Percentiles rank a stretch among this genome's conserved stretches.
Conservation (phyloP, 176 grass and related monocot genomes). For the Saccharum spontaneum region DNA sequence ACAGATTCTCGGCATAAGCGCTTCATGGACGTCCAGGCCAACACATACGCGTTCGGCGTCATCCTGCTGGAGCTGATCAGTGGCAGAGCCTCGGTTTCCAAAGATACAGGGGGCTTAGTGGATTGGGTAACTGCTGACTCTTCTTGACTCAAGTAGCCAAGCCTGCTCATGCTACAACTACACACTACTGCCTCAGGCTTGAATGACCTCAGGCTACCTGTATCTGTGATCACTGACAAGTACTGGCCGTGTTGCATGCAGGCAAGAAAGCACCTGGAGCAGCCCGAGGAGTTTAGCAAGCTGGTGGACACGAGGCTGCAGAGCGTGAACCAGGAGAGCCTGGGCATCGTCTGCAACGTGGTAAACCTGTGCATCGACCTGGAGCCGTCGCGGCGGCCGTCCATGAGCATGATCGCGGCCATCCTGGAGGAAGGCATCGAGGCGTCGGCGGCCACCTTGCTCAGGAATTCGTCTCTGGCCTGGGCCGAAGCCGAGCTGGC, state of each 20-base stretch:
- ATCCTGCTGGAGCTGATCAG: slow-evolving; percentile 86
- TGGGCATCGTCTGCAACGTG: slow-evolving; percentile 73
- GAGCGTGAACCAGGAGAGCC: slow-evolving; percentile 60
- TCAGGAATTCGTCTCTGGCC: slow-evolving; percentile 65
- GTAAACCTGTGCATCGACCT: slow-evolving; percentile 83
- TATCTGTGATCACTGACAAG: neutral
- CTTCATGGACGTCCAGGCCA: slow-evolving; percentile 77
- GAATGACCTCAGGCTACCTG: neutral
- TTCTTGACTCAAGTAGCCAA: neutral
- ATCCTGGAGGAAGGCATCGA: slow-evolving; percentile 84
- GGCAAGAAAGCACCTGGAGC: slow-evolving; percentile 74
- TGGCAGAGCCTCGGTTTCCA: slow-evolving; percentile 62
- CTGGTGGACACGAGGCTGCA: slow-evolving; percentile 61
- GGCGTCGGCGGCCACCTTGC: slow-evolving; percentile 50
- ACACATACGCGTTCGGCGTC: slow-evolving; percentile 79
- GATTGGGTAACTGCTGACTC: slow-evolving; percentile 68
- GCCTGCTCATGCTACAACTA: neutral
- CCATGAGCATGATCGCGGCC: slow-evolving; percentile 75
- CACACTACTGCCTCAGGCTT: neutral
- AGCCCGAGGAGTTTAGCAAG: slow-evolving; percentile 55
- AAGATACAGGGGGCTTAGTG: slow-evolving; percentile 53
- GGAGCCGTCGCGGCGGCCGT: slow-evolving; percentile 74
- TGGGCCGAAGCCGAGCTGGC: slow-evolving; percentile 90
- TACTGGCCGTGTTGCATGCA: neutral
- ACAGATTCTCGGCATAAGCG: slow-evolving; percentile 51